A percentile compares a stretch with the other conserved stretches of the same genome.
Evolutionary conservation across 2,329 filamentous ascomycete species (phyloP).

Genomic region (Amauroascus niger): DNA sequence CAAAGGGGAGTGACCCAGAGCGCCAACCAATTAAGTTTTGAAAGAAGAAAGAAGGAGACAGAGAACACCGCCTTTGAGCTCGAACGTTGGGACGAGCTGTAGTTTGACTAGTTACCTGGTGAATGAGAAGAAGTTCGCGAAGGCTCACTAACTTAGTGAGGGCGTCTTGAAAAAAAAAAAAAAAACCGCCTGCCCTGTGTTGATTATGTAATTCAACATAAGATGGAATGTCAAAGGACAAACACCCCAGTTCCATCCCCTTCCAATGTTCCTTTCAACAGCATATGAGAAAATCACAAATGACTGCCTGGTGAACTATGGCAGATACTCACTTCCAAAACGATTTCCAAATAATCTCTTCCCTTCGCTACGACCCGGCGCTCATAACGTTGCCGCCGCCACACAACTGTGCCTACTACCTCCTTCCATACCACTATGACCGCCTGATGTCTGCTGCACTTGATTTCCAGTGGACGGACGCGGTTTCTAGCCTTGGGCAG

Average conservation of each 20-base stretch:
- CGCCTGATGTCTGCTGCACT: slow-evolving; percentile 56
- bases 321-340: slow-evolving; percentile 8
- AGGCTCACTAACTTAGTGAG: too few species aligned
- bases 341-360: slow-evolving; percentile 57
- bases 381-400: slow-evolving; percentile 34
- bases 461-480: slow-evolving; percentile 41
- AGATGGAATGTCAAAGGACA: too few species aligned
- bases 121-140: too few species aligned
- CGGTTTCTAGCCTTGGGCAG: slow-evolving; percentile 22
- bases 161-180: background rate
- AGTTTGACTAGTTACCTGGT: too few species aligned
- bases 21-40: background rate
- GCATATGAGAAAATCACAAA: background rate
- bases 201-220: background rate
- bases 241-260: too few species aligned
- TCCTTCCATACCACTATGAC: slow-evolving; percentile 68
- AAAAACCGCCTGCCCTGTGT: background rate
- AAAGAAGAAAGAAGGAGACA: background rate
- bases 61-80: too few species aligned
- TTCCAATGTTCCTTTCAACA: too few species aligned
- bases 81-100: too few species aligned
- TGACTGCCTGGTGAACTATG: background rate
- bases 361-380: slow-evolving; percentile 59
- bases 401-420: slow-evolving; percentile 58
- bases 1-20: background rate